Evolutionary conservation across 805 yeast genomes (phyloP).

Genomic region (Candida rishiriensis): DNA sequence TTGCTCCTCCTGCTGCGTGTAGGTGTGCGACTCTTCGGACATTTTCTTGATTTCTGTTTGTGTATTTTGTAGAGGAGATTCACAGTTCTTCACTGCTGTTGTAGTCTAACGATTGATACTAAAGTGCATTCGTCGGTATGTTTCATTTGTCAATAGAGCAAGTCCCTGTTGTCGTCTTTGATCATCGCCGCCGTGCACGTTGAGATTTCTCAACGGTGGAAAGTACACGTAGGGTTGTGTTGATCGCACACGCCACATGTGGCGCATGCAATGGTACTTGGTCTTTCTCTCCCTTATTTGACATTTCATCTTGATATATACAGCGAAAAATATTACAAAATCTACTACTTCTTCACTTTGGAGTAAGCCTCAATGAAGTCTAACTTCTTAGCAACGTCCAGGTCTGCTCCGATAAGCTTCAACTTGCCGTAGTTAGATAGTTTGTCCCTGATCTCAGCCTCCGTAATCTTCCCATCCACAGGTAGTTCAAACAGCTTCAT

Average conservation of each 20-base stretch:
- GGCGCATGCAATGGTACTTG: background rate
- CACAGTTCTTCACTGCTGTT: too few relatives aligned
- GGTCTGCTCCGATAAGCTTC: constrained; percentile 41
- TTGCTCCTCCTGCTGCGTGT: constrained; percentile 1
- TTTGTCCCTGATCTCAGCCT: constrained; percentile 17
- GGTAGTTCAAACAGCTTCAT: constrained; percentile 20
- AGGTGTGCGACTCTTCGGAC: constrained; percentile 12
- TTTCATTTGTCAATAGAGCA: too few relatives aligned
- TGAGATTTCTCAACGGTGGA: background rate
- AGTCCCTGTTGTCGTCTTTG: too few relatives aligned
- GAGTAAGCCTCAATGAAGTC: constrained; percentile 32
- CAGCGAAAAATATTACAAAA: background rate
- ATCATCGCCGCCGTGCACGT: background rate
- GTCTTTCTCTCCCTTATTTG: background rate
- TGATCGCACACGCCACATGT: too few relatives aligned
- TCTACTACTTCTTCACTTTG: background rate
- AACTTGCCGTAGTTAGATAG: constrained; percentile 44
- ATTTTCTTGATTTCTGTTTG: constrained; percentile 1
- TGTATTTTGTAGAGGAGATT: too few relatives aligned
- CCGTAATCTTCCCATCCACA: constrained; percentile 1
- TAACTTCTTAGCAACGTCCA: constrained; percentile 39
- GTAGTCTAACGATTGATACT: too few relatives aligned
- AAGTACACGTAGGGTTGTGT: too few relatives aligned
- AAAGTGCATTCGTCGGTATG: too few relatives aligned
- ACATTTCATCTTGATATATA: background rate